Evolutionary conservation across 805 yeast genomes (phyloP).

Genomic region (Lipomyces japonicus): DNA sequence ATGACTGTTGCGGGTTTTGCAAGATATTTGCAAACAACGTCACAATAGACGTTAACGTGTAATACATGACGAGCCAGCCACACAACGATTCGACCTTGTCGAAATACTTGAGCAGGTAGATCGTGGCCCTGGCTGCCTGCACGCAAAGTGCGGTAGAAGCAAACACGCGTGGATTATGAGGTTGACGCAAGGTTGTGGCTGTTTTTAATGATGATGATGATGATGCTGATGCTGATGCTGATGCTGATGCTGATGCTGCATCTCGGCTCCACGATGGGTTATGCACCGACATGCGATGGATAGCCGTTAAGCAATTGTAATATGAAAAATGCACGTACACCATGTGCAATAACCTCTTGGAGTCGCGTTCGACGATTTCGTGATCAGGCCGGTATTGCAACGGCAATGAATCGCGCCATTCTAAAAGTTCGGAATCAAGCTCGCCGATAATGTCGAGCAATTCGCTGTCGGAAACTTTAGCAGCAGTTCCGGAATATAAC

Average conservation of each 20-base stretch:
- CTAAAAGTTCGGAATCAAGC: conserved; percentile 27
- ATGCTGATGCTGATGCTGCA: not conserved
- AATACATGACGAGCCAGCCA: conserved; percentile 24
- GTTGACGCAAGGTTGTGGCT: not conserved
- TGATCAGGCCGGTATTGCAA: conserved; percentile 29
- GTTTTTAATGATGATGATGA: not conserved
- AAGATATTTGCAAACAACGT: conserved; percentile 26
- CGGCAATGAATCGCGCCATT: conserved; percentile 31
- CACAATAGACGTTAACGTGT: conserved; percentile 20
- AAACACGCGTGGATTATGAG: conserved; percentile 29
- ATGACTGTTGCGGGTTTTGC: conserved; percentile 28
- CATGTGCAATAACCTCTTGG: conserved; percentile 8
- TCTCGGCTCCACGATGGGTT: conserved; percentile 23
- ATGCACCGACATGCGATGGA: conserved; percentile 30
- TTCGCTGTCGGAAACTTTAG: conserved; percentile 16
- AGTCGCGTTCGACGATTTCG: conserved; percentile 22
- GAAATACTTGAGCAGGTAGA: conserved; percentile 21
- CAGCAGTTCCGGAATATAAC: conserved; percentile 22
- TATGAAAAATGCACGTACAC: conserved; percentile 24
- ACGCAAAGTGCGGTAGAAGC: conserved; percentile 32
- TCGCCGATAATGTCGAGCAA: conserved; percentile 28
- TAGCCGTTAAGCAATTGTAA: conserved; percentile 24
- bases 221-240: too few species aligned
- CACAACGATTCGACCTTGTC: conserved; percentile 11
- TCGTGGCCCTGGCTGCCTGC: conserved; percentile 30